Conservation (phyloP, 2,329 filamentous ascomycete species). For the Penicillium sp. region DNA sequence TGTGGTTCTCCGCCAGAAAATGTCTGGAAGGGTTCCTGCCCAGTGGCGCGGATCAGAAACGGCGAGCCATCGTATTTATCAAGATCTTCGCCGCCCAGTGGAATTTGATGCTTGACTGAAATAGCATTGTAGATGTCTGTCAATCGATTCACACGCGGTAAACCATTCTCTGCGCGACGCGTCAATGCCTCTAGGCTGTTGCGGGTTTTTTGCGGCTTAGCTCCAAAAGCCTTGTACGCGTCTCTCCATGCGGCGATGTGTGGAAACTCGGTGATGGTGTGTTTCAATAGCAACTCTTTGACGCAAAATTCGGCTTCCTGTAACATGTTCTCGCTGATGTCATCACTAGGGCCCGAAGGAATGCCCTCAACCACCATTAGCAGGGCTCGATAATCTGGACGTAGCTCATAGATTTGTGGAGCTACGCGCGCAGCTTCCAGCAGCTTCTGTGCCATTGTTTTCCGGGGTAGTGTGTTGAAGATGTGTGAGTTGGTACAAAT, state of each 20-base stretch:
- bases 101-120: conserved; percentile 41
- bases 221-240: conserved; percentile 41
- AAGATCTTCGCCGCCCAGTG: conserved; percentile 41
- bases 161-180: conserved; percentile 31
- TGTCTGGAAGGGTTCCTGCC: conserved; percentile 35
- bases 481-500: too few relatives aligned
- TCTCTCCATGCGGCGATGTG: conserved; percentile 41
- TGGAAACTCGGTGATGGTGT: conserved; percentile 31
- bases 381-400: conserved; percentile 40
- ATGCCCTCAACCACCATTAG: conserved; percentile 36
- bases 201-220: conserved; percentile 39
- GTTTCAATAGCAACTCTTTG: conserved; percentile 6
- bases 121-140: conserved; percentile 45
- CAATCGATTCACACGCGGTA: conserved; percentile 40
- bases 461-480: too few relatives aligned
- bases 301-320: conserved; percentile 15
- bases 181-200: conserved; percentile 40
- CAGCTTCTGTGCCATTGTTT: not conserved
- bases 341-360: conserved; percentile 33
- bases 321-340: conserved; percentile 30
- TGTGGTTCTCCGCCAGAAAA: conserved; percentile 27
- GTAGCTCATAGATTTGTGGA: conserved; percentile 33
- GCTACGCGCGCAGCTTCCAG: conserved; percentile 12
- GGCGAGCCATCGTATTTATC: conserved; percentile 38
- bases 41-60: conserved; percentile 32